Percentiles rank a stretch among this genome's conserved stretches.
These are phyloP conservation scores for Fusarium sp. DNA, from an alignment of 2,329 filamentous ascomycete genomes.

Conservation along the genomic window DNA sequence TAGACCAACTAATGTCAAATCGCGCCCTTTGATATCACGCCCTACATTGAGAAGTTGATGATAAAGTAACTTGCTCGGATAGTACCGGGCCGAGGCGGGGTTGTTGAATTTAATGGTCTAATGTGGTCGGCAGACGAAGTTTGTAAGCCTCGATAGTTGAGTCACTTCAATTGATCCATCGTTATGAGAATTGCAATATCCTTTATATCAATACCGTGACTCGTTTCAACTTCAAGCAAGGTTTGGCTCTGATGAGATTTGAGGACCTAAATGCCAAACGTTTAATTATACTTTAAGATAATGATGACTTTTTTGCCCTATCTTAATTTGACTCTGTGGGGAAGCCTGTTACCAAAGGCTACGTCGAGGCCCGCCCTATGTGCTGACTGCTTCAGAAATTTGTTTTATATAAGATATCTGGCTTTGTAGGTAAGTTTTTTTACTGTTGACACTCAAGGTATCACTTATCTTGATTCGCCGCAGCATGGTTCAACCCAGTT, in stretches of 20 bases:
- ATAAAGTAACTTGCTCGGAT: not conserved
- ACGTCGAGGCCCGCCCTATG: too few species aligned
- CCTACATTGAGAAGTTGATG: not conserved
- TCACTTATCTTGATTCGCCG: not conserved
- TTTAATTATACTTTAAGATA: not conserved
- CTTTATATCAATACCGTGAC: not conserved
- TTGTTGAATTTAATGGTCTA: not conserved
- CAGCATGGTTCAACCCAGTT: too few species aligned
- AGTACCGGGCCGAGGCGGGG: not conserved
- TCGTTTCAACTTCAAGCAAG: not conserved
- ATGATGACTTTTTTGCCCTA: not conserved
- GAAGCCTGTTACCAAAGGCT: too few species aligned
- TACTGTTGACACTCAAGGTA: not conserved
- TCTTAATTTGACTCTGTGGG: too few species aligned
- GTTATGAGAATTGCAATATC: not conserved
- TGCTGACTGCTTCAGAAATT: too few species aligned
- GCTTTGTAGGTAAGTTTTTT: not conserved
- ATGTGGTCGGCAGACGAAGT: not conserved
- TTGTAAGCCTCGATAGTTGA: constrained; percentile 1
- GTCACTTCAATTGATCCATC: not conserved
- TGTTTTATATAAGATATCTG: too few species aligned
- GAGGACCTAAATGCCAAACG: not conserved
- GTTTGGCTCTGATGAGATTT: not conserved
- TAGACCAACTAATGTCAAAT: not conserved
- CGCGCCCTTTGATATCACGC: not conserved